Percentiles rank a stretch among this genome's conserved stretches.
phyloP scores from a whole-genome alignment of 2,329 filamentous ascomycete species.

The Hymenoscyphus linearis region DNA sequence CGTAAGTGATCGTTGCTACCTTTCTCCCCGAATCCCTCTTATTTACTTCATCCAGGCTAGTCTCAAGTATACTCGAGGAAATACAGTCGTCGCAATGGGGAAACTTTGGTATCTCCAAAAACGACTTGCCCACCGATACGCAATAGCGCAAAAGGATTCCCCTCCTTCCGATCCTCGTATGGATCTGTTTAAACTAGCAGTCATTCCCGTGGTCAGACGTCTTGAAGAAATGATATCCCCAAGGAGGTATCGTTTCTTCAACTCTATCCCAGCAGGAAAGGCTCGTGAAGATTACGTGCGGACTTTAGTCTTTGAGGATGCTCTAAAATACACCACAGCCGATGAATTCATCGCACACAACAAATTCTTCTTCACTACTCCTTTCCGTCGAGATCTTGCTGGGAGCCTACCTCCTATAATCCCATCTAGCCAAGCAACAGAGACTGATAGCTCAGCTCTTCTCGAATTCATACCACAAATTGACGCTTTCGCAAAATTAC shows the following conservation, averaged over 20 bases:
- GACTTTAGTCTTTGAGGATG: constrained; percentile 46
- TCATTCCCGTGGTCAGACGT: constrained; percentile 24
- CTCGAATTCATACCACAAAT: neutral
- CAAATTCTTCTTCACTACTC: constrained; percentile 50
- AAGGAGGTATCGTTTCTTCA: constrained; percentile 12
- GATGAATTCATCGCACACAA: constrained; percentile 51
- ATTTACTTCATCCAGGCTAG: constrained; percentile 52
- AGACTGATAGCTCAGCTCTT: neutral
- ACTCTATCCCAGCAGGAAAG: constrained; percentile 28
- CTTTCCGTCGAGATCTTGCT: constrained; percentile 4
- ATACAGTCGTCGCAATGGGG: constrained; percentile 73
- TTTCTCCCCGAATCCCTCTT: constrained; percentile 6
- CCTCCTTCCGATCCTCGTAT: constrained; percentile 16
- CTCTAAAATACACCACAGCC: constrained; percentile 52
- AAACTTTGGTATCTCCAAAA: constrained; percentile 80
- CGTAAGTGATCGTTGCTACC: constrained; percentile 37
- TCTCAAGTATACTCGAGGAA: constrained; percentile 84
- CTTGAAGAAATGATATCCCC: constrained; percentile 10
- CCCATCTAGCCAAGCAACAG: neutral
- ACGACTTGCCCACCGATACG: constrained; percentile 44
- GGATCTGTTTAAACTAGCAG: constrained; percentile 26
- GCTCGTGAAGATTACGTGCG: constrained; percentile 42
- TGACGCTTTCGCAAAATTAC: neutral
- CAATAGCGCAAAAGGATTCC: constrained; percentile 7
- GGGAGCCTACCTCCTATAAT: neutral